Conservation (phyloP, 176 grass and related monocot genomes). For the Alopecurus myosuroides region DNA sequence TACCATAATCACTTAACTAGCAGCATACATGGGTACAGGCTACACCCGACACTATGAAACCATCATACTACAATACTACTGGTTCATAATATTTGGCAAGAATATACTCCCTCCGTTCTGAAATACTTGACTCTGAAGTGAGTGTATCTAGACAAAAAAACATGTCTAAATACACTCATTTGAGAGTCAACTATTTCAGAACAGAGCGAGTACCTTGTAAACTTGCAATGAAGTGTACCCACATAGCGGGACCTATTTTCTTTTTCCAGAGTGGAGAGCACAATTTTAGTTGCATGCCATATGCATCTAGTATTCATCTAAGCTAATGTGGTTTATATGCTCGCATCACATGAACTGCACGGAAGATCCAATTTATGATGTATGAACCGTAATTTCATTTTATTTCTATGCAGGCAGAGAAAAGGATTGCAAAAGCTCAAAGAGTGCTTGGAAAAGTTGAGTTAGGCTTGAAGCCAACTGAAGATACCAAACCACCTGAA, state of each 20-base stretch:
- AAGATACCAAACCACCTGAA: slow-evolving; percentile 42
- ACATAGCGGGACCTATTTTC: background rate
- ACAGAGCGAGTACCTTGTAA: no score
- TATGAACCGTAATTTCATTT: background rate
- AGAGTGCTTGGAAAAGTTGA: slow-evolving; percentile 81
- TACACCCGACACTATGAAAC: background rate
- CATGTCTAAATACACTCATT: no score
- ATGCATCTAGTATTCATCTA: background rate
- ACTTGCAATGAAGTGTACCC: slow-evolving; percentile 2
- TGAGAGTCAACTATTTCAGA: no score
- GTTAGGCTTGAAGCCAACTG: slow-evolving; percentile 66
- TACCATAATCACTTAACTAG: background rate
- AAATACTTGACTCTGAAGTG: no score
- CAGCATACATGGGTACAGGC: background rate
- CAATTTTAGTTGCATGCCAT: slow-evolving; percentile 12
- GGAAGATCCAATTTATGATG: slow-evolving; percentile 4
- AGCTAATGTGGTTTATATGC: background rate
- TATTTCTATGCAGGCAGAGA: slow-evolving; percentile 56
- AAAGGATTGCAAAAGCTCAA: slow-evolving; percentile 72
- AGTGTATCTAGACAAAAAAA: no score
- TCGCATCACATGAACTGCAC: background rate
- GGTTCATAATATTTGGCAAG: background rate
- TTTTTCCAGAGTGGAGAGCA: background rate
- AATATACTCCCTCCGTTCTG: background rate
- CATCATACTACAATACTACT: background rate